Evolutionary conservation across 768 basidiomycete species (phyloP).

Genomic region (Boletellus ananas): DNA sequence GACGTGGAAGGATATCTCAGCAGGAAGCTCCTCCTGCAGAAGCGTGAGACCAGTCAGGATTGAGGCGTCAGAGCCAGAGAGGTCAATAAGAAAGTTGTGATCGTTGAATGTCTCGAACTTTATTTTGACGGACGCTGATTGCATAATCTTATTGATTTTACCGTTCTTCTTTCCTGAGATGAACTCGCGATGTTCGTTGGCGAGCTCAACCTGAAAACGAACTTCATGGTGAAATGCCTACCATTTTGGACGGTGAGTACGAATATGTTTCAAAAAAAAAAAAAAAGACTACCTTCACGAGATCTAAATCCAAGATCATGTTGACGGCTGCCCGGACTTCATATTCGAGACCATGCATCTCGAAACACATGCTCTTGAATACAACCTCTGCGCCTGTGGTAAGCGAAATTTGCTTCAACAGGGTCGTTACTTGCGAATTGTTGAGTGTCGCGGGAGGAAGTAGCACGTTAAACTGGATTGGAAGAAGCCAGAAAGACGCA

Average conservation of each 20-base stretch:
- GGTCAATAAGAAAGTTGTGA: conserved; percentile 91
- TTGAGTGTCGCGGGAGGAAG: conserved; percentile 80
- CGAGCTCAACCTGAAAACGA: conserved; percentile 95
- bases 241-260: not conserved
- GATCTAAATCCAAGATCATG: conserved; percentile 86
- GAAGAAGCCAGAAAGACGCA: conserved; percentile 96
- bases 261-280: not conserved
- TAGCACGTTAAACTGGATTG: conserved; percentile 89
- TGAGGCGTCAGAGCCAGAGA: conserved; percentile 79
- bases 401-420: conserved; percentile 84
- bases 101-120: conserved; percentile 99
- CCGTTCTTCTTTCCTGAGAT: conserved; percentile 99
- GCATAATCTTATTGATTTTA: conserved; percentile 99
- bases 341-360: conserved; percentile 90
- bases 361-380: conserved; percentile 96
- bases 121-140: conserved; percentile 94
- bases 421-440: conserved; percentile 73
- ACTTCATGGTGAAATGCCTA: conserved; percentile 96
- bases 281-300: conserved; percentile 67
- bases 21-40: conserved; percentile 95
- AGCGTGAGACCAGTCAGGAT: conserved; percentile 85
- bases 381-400: conserved; percentile 90
- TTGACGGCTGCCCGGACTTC: conserved; percentile 84
- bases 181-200: conserved; percentile 97
- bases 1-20: conserved; percentile 97